Base-by-base conservation (phyloP, 192 early-diverging fungal species). In the Rhizophagus sp. region DNA sequence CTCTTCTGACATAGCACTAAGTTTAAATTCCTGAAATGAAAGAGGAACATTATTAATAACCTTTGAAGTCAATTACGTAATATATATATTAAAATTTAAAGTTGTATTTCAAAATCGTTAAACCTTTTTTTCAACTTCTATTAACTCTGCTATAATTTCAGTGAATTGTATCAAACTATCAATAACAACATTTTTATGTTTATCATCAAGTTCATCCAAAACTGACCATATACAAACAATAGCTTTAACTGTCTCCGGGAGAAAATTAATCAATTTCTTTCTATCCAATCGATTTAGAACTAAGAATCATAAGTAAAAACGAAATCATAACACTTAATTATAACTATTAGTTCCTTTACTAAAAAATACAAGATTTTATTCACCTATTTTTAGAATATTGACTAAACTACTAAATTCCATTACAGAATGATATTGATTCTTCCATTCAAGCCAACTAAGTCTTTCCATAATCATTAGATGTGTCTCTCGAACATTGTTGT, bases 401-500 rank as follows among this genome's bases (percentile, higher is more conserved):
- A 62, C 19, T 17, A 75, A 19, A 13, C 52, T 24, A 8, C n/a
- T 61, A 62, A 36, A 75, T 62, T 52, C 73, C 12, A 19, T 22
- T 34, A 13, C 52, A 62, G 50, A 52, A 34, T 11, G 13, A 34
- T 75, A 13, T 33, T 27, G 34, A 70, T 41, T 70, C n/a, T 75
- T 30, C 73, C 73, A 75, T 12, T 75, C 73, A 52, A 75, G 50
- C 25, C 49, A 36, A 17, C 50, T 61, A 39, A 75, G 22, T 15
- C 49, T 75, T 62, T 75, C 73, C 49, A 75, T 44, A n/a, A 52
- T 24, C 19, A 62, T 34, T 19, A 61, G 22, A 75, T 75, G 34
- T 34, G 34, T 75, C 25, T 75, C 73, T 75, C 73, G 49, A 36
- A 36, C 50, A 34, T 62, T 75, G 15, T 39, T 39, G 25, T 34